Evolutionary conservation across 140 eudicot species (phyloP).

Genomic region (Oenanthe javanica): DNA sequence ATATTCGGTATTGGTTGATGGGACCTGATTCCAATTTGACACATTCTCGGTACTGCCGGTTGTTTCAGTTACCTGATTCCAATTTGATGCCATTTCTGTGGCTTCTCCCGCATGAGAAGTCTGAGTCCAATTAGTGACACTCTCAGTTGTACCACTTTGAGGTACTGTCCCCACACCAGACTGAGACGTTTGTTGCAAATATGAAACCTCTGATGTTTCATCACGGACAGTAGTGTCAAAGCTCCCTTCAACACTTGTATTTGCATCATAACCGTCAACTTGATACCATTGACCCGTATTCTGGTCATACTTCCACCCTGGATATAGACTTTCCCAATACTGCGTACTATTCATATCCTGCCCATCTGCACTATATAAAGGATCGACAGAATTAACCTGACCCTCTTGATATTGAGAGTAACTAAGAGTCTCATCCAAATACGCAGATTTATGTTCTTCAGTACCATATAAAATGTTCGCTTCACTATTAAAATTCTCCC

Average conservation of each 20-base stretch:
- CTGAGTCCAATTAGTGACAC: conserved; percentile 54
- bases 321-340: conserved; percentile 86
- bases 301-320: conserved; percentile 86
- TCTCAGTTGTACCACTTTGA: conserved; percentile 44
- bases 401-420: conserved; percentile 37
- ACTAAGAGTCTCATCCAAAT: conserved; percentile 26
- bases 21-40: conserved; percentile 46
- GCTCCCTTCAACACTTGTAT: conserved; percentile 29
- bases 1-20: conserved; percentile 53
- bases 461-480: conserved; percentile 17
- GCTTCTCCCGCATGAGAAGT: conserved; percentile 37
- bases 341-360: conserved; percentile 44
- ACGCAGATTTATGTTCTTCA: conserved; percentile 24
- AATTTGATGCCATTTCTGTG: conserved; percentile 27
- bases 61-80: conserved; percentile 51
- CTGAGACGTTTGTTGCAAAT: conserved; percentile 52
- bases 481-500: conserved; percentile 23
- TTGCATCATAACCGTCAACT: conserved; percentile 40
- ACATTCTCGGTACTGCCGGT: conserved; percentile 28
- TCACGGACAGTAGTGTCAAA: conserved; percentile 34
- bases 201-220: conserved; percentile 44
- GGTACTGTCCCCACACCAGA: conserved; percentile 44
- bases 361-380: conserved; percentile 31
- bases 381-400: conserved; percentile 27
- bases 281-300: conserved; percentile 86